Percentiles rank a stretch among this genome's conserved stretches.
These are phyloP conservation scores for Lachnellula arida DNA, from an alignment of 2,329 filamentous ascomycete genomes.

Conservation along the genomic window DNA sequence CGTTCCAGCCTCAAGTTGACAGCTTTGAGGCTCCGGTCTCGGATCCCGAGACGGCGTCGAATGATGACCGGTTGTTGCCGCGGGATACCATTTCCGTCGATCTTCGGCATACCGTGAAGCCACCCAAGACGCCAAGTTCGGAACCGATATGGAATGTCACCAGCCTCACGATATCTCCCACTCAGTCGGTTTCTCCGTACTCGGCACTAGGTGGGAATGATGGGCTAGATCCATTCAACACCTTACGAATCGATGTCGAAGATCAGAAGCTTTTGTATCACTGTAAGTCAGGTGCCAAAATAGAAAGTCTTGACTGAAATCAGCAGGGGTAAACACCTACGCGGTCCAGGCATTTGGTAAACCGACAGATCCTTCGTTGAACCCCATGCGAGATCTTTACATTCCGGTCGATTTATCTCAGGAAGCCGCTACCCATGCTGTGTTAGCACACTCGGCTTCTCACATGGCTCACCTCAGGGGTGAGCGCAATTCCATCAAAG, in stretches of 20 bases:
- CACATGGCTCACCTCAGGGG: conserved; percentile 35
- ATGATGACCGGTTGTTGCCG: neutral
- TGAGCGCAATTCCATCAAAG: conserved; percentile 24
- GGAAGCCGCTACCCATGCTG: conserved; percentile 37
- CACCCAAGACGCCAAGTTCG: neutral
- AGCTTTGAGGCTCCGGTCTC: neutral
- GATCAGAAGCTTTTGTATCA: conserved; percentile 36
- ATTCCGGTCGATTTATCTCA: conserved; percentile 38
- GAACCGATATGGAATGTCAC: neutral
- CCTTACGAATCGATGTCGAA: conserved; percentile 31
- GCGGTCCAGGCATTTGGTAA: conserved; percentile 34
- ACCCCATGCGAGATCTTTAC: conserved; percentile 39
- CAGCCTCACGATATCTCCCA: neutral
- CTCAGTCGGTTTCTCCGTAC: neutral
- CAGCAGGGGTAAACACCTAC: conserved; percentile 30
- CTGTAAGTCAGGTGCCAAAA: conserved; percentile 26
- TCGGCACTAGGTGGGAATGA: conserved; percentile 3
- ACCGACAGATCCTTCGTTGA: conserved; percentile 28
- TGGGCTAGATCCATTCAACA: conserved; percentile 34
- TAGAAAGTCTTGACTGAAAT: neutral
- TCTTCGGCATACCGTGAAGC: neutral
- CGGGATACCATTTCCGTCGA: neutral
- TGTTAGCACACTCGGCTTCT: conserved; percentile 39
- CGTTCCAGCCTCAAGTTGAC: neutral
- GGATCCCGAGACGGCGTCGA: neutral